phyloP scores from a whole-genome alignment of 805 yeast genomes.

The Starmerella tilneyi region DNA sequence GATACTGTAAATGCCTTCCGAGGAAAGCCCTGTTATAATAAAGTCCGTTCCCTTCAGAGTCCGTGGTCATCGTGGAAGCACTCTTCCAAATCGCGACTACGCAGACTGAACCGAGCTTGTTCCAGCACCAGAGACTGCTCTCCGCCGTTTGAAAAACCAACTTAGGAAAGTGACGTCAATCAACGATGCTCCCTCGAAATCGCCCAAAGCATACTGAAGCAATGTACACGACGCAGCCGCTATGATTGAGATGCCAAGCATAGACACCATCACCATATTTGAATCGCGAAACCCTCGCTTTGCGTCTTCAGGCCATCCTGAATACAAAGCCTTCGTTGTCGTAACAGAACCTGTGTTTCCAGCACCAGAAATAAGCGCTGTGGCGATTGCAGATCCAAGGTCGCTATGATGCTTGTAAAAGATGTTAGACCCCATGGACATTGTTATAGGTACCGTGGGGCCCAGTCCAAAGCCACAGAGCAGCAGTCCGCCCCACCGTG shows the following conservation, averaged over 20 bases:
- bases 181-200: slow-evolving; percentile 23
- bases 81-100: too few relatives aligned
- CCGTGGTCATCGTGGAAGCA: too few relatives aligned
- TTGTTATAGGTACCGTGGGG: slow-evolving; percentile 79
- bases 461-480: slow-evolving; percentile 83
- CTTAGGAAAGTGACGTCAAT: slow-evolving; percentile 21
- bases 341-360: slow-evolving; percentile 82
- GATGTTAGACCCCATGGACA: slow-evolving; percentile 75
- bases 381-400: slow-evolving; percentile 71
- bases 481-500: slow-evolving; percentile 65
- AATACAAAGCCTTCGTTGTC: slow-evolving; percentile 74
- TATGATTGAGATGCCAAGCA: slow-evolving; percentile 63
- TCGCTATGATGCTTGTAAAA: slow-evolving; percentile 65
- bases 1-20: too few relatives aligned
- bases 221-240: slow-evolving; percentile 35
- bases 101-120: too few relatives aligned
- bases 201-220: slow-evolving; percentile 32
- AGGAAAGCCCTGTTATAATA: too few relatives aligned
- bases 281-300: slow-evolving; percentile 53
- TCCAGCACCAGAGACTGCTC: background rate
- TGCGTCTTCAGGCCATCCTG: slow-evolving; percentile 77
- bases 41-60: too few relatives aligned
- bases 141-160: slow-evolving; percentile 19
- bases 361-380: slow-evolving; percentile 75
- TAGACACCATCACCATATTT: slow-evolving; percentile 74